Evolutionary conservation across 2,329 filamentous ascomycete genomes (phyloP).

Genomic region (Lomentospora prolificans): DNA sequence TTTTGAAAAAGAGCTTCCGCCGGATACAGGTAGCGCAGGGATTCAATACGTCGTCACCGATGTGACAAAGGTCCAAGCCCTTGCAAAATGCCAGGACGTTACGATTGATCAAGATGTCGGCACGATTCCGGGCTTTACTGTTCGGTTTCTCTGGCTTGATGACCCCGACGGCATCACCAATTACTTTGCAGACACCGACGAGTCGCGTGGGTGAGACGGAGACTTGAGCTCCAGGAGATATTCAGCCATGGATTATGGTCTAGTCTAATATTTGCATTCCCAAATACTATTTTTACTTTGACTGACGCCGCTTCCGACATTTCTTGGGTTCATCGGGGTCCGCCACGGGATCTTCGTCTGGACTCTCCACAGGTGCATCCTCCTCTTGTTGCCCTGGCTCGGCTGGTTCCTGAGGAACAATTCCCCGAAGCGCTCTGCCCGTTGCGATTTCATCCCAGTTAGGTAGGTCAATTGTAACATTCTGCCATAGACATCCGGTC

Average conservation of each 20-base stretch:
- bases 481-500: not conserved
- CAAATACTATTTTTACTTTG: too few species aligned
- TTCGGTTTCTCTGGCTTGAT: not conserved
- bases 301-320: not conserved
- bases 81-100: not conserved
- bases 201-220: conserved; percentile 3
- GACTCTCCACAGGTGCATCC: not conserved
- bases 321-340: not conserved
- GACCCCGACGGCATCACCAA: conserved; percentile 3
- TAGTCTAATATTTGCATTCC: too few species aligned
- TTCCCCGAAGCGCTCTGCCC: not conserved
- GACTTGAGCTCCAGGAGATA: too few species aligned
- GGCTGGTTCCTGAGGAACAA: not conserved
- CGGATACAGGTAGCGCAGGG: not conserved
- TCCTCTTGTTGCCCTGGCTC: not conserved
- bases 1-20: not conserved
- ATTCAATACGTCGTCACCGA: conserved; percentile 4
- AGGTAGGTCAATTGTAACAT: not conserved
- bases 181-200: conserved; percentile 1
- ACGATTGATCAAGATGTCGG: not conserved
- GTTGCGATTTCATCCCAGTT: not conserved
- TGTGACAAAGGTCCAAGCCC: not conserved
- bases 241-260: too few species aligned
- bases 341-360: not conserved
- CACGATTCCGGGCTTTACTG: not conserved